Conservation (phyloP, 2,329 filamentous ascomycete genomes). For the Pseudopyricularia javanii region DNA sequence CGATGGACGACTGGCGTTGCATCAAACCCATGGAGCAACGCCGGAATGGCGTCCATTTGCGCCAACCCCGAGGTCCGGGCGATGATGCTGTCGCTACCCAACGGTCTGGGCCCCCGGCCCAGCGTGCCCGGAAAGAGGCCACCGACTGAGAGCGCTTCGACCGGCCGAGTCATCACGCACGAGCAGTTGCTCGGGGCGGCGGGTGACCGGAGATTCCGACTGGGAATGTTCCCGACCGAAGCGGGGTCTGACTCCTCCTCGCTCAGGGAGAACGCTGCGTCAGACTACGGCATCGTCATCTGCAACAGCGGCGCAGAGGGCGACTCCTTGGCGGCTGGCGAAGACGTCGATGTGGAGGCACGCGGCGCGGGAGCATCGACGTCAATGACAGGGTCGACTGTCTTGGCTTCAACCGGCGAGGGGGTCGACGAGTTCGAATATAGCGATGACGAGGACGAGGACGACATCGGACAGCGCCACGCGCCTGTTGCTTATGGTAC, state of each 20-base stretch:
- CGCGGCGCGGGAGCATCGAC: neutral
- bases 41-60: constrained; percentile 15
- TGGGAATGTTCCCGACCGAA: neutral
- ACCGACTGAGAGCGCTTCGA: neutral
- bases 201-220: neutral
- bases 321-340: neutral
- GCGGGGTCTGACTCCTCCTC: neutral
- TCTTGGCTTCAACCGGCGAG: neutral
- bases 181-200: constrained; percentile 1
- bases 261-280: neutral
- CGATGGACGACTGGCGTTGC: constrained; percentile 18
- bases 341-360: neutral
- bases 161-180: neutral
- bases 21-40: constrained; percentile 22
- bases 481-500: neutral
- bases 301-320: constrained; percentile 1
- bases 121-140: neutral
- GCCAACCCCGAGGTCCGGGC: constrained; percentile 11
- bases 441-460: neutral
- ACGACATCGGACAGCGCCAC: neutral
- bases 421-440: neutral
- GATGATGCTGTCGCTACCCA: constrained; percentile 2
- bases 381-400: neutral
- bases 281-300: constrained; percentile 1
- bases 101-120: neutral